These are phyloP conservation scores for Cordia subcordata DNA, from an alignment of 257 asterid genomes.

Conservation along the genomic window DNA sequence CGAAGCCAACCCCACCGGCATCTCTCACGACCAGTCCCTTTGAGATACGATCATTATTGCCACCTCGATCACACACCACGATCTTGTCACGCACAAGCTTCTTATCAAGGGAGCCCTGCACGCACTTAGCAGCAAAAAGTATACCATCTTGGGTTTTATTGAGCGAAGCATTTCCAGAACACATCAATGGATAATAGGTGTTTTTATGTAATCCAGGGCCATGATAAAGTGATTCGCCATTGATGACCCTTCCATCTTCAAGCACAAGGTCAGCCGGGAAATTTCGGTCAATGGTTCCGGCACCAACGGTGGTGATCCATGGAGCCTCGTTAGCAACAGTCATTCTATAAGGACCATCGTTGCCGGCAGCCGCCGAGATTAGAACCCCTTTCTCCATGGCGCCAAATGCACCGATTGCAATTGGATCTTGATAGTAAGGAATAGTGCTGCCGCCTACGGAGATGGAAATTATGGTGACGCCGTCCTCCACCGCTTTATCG, in stretches of 20 bases:
- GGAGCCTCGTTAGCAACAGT: conserved; percentile 79
- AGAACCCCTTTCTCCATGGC: conserved; percentile 74
- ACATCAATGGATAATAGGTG: conserved; percentile 37
- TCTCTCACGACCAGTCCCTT: conserved; percentile 56
- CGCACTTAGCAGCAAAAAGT: conserved; percentile 44
- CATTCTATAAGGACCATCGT: conserved; percentile 62
- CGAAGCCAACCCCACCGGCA: conserved; percentile 74
- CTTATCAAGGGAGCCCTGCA: conserved; percentile 44
- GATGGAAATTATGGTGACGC: conserved; percentile 61
- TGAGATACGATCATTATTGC: conserved; percentile 47
- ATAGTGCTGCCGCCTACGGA: conserved; percentile 74
- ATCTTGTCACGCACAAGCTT: conserved; percentile 55
- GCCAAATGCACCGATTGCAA: conserved; percentile 74
- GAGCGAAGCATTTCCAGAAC: conserved; percentile 54
- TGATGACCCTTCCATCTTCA: conserved; percentile 42
- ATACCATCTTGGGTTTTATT: conserved; percentile 23
- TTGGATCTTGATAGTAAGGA: conserved; percentile 57
- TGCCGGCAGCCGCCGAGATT: conserved; percentile 80
- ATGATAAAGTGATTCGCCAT: conserved; percentile 55
- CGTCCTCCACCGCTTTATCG: conserved; percentile 85
- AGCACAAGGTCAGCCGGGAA: conserved; percentile 67
- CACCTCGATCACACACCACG: conserved; percentile 82
- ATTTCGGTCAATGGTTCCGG: conserved; percentile 66
- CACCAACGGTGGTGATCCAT: conserved; percentile 88
- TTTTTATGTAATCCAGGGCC: conserved; percentile 27